A percentile compares a stretch with the other conserved stretches of the same genome.
Evolutionary conservation across 2,329 filamentous ascomycete genomes (phyloP).

Genomic region (Mollisia scopiformis): DNA sequence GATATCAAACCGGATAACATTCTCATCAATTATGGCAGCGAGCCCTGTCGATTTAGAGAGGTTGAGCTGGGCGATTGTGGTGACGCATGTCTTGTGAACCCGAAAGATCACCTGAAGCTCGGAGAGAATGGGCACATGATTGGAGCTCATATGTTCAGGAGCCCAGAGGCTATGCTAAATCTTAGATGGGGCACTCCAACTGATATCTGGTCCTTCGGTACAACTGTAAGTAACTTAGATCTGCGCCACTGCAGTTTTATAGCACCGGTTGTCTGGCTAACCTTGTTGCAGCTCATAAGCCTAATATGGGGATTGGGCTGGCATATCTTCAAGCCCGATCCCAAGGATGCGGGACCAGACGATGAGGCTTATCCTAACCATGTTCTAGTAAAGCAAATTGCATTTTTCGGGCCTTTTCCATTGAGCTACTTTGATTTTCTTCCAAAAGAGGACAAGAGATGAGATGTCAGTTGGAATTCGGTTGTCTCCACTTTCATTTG

Average conservation of each 20-base stretch:
- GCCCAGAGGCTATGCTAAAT: constrained; percentile 25
- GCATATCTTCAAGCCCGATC: constrained; percentile 28
- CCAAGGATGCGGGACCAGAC: constrained; percentile 24
- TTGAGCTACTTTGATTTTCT: constrained; percentile 21
- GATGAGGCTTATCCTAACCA: constrained; percentile 22
- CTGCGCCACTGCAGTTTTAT: neutral
- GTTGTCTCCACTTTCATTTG: too few species aligned
- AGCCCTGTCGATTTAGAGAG: constrained; percentile 5
- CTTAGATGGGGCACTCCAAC: constrained; percentile 27
- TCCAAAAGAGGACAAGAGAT: constrained; percentile 20
- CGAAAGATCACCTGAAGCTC: constrained; percentile 18
- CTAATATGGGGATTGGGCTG: constrained; percentile 23
- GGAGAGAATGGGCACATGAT: constrained; percentile 18
- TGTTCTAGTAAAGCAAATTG: constrained; percentile 22
- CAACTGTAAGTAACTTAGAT: constrained; percentile 18
- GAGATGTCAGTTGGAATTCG: too few species aligned
- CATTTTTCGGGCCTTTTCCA: constrained; percentile 22
- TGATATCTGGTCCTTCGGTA: constrained; percentile 30
- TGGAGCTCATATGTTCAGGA: constrained; percentile 23
- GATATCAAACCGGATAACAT: constrained; percentile 40
- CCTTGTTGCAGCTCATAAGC: constrained; percentile 22
- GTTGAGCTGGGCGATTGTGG: constrained; percentile 20
- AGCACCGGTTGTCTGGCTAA: constrained; percentile 4
- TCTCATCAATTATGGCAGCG: constrained; percentile 20
- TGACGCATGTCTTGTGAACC: constrained; percentile 18